Conservation (phyloP, 2,329 filamentous ascomycete genomes). For the Aspergillus sojae region DNA sequence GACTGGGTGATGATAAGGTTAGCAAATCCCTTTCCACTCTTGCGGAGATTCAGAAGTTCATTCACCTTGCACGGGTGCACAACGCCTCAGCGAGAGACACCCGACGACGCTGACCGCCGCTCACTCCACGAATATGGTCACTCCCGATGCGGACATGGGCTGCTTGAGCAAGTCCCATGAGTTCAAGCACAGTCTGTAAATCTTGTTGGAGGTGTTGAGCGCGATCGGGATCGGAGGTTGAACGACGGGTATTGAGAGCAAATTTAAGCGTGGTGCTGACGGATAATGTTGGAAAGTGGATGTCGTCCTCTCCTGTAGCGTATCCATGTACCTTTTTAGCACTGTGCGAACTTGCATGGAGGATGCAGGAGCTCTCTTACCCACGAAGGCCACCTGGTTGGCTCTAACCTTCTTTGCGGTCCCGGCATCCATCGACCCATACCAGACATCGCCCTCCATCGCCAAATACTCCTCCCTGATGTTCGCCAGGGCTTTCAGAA, state of each 20-base stretch:
- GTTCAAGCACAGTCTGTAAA: neutral
- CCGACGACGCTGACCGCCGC: slow-evolving; percentile 74
- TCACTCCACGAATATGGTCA: slow-evolving; percentile 75
- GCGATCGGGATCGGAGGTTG: neutral
- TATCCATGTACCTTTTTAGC: neutral
- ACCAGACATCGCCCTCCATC: slow-evolving; percentile 64
- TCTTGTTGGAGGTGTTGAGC: neutral
- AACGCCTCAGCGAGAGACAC: slow-evolving; percentile 80
- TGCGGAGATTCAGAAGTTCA: neutral
- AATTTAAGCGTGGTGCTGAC: slow-evolving; percentile 1
- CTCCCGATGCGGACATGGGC: slow-evolving; percentile 76
- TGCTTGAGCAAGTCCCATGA: slow-evolving; percentile 5
- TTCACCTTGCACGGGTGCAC: slow-evolving; percentile 60
- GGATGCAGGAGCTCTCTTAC: neutral
- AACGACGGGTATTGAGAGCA: neutral
- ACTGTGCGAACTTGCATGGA: neutral
- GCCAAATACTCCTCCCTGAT: slow-evolving; percentile 62
- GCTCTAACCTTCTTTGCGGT: neutral
- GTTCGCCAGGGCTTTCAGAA: slow-evolving; percentile 67
- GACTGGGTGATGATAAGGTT: slow-evolving; percentile 68
- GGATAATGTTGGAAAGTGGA: slow-evolving; percentile 43
- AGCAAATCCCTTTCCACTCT: neutral
- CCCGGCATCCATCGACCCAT: neutral
- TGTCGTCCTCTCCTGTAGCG: neutral
- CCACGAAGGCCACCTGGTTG: neutral